These are phyloP conservation scores for Acarospora socialis DNA, from an alignment of 2,329 filamentous ascomycete genomes.

Conservation along the genomic window DNA sequence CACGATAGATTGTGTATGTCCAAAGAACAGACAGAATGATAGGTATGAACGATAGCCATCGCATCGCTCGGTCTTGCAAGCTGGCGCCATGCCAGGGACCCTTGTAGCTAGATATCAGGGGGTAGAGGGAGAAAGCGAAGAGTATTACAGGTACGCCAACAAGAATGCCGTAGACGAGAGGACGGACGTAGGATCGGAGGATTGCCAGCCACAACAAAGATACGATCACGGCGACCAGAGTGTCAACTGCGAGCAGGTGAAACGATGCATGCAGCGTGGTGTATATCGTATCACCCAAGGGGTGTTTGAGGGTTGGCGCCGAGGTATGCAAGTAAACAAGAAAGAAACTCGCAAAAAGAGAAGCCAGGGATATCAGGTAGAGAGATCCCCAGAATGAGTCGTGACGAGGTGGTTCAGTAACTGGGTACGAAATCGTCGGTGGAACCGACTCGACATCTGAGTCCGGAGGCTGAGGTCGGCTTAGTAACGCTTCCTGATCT, in stretches of 20 bases:
- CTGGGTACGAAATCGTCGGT: constrained; percentile 41
- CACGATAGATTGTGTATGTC: constrained; percentile 70
- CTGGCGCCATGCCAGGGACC: constrained; percentile 58
- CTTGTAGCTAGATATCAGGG: constrained; percentile 78
- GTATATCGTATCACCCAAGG: constrained; percentile 87
- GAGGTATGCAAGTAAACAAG: constrained; percentile 83
- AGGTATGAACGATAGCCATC: constrained; percentile 70
- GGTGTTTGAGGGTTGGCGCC: constrained; percentile 49
- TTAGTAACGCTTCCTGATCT: constrained; percentile 34
- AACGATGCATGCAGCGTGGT: constrained; percentile 75
- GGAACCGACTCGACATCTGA: constrained; percentile 41
- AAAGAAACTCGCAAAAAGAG: constrained; percentile 75
- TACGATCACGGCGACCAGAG: constrained; percentile 74
- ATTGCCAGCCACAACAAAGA: constrained; percentile 83
- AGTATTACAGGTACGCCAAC: constrained; percentile 75
- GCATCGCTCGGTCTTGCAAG: constrained; percentile 79
- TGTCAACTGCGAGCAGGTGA: constrained; percentile 80
- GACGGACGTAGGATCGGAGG: constrained; percentile 72
- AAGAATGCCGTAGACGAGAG: constrained; percentile 67
- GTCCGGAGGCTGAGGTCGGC: constrained; percentile 32
- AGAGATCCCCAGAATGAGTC: constrained; percentile 87
- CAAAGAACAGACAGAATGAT: constrained; percentile 59
- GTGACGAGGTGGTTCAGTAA: constrained; percentile 60
- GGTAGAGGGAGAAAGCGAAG: constrained; percentile 80
- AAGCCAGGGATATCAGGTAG: constrained; percentile 71